Percentiles rank a stretch among this genome's conserved stretches.
These are phyloP conservation scores for Penicillium sp. DNA, from an alignment of 2,329 filamentous ascomycete species.

Conservation along the genomic window DNA sequence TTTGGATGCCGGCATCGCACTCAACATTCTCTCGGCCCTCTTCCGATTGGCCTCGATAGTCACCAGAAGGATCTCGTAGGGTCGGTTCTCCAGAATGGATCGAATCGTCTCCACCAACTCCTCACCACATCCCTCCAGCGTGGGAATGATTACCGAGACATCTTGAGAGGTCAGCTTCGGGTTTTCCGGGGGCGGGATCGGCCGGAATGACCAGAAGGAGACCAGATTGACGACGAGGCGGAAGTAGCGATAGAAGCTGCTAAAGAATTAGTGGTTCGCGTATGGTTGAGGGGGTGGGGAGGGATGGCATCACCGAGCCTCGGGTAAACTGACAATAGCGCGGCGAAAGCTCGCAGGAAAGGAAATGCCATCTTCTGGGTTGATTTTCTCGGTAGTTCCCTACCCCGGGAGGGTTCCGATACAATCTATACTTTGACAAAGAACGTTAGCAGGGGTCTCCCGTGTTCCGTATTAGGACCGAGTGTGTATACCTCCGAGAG, in stretches of 20 bases:
- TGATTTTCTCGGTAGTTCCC: background rate
- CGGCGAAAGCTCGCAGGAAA: slow-evolving; percentile 39
- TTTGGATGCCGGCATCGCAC: slow-evolving; percentile 52
- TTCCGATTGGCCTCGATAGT: slow-evolving; percentile 77
- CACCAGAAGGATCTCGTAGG: slow-evolving; percentile 72
- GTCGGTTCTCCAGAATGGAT: slow-evolving; percentile 49
- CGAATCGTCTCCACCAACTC: slow-evolving; percentile 76
- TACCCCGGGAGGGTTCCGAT: background rate
- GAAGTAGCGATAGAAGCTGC: slow-evolving; percentile 81
- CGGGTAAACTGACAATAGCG: slow-evolving; percentile 37
- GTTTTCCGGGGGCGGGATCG: slow-evolving; percentile 73
- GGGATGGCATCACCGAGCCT: background rate
- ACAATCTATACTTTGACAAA: background rate
- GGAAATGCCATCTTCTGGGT: slow-evolving; percentile 34
- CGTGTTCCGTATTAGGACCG: background rate
- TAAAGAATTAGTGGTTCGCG: slow-evolving; percentile 9
- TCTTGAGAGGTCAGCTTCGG: slow-evolving; percentile 75
- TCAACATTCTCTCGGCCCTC: slow-evolving; percentile 60
- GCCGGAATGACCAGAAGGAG: slow-evolving; percentile 82
- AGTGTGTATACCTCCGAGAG: background rate
- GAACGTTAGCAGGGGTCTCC: background rate
- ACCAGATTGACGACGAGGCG: slow-evolving; percentile 79
- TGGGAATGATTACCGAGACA: slow-evolving; percentile 91
- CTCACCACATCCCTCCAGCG: slow-evolving; percentile 80
- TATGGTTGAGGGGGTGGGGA: background rate